phyloP scores from a whole-genome alignment of 2,329 filamentous ascomycete genomes.

The Aspergillus jensenii region DNA sequence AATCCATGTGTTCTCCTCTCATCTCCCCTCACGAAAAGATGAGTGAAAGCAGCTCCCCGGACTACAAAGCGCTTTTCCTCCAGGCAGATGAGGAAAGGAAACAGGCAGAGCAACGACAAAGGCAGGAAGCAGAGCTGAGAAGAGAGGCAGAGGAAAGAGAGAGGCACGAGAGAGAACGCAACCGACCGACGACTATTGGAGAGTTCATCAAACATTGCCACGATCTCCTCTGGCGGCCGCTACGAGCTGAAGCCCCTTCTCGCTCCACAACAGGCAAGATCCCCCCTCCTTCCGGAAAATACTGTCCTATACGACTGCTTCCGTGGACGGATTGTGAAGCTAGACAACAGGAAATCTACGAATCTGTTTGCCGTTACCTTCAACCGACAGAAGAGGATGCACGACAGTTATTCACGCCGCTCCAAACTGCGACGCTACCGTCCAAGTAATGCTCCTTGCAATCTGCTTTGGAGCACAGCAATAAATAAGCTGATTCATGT shows the following conservation, averaged over 20 bases:
- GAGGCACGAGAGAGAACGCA: conserved; percentile 11
- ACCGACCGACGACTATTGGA: conserved; percentile 18
- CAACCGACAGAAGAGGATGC: no score
- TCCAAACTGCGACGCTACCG: no score
- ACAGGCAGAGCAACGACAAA: conserved; percentile 2
- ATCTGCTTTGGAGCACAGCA: no score
- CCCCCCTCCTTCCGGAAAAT: conserved; percentile 20
- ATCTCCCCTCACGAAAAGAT: no score
- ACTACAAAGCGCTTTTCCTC: conserved; percentile 4
- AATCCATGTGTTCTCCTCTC: no score
- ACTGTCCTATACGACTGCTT: conserved; percentile 20
- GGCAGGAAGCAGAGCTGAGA: background rate
- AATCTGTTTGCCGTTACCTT: conserved; percentile 21
- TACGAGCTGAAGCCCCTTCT: conserved; percentile 17
- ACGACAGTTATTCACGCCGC: no score
- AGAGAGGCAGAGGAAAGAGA: background rate
- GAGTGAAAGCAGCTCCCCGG: background rate
- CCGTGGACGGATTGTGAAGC: conserved; percentile 22
- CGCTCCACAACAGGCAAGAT: conserved; percentile 26
- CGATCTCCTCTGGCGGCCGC: conserved; percentile 14
- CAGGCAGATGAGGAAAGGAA: background rate
- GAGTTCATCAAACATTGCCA: background rate
- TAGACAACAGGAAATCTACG: conserved; percentile 21
- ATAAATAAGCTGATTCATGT: no score
- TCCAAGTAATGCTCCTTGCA: no score